Conservation (phyloP, 768 basidiomycete species). For the Fomitopsis serialis region DNA sequence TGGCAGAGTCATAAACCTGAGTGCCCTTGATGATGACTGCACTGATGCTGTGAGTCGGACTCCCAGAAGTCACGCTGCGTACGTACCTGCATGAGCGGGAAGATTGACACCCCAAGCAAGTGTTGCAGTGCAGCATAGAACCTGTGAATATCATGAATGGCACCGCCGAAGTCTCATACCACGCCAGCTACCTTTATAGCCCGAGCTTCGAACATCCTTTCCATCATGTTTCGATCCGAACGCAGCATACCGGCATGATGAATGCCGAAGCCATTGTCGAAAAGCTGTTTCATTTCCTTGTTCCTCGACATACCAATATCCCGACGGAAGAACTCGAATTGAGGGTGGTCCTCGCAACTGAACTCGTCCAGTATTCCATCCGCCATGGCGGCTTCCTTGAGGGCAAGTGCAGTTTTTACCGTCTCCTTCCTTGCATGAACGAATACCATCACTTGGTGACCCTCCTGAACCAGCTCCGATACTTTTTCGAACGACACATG, state of each 20-base stretch:
- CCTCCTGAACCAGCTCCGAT: conserved; percentile 76
- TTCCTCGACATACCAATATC: conserved; percentile 81
- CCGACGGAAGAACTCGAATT: conserved; percentile 69
- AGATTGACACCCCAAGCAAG: conserved; percentile 99
- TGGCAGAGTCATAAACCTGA: conserved; percentile 88
- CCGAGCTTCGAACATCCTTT: conserved; percentile 85
- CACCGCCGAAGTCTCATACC: neutral
- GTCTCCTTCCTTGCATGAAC: conserved; percentile 98
- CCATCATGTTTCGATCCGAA: conserved; percentile 91
- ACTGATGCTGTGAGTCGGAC: conserved; percentile 1
- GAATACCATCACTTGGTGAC: conserved; percentile 99
- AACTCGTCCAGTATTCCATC: conserved; percentile 78
- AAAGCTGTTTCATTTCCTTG: conserved; percentile 94
- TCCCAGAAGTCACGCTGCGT: neutral
- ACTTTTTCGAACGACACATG: conserved; percentile 88
- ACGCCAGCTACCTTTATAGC: conserved; percentile 71
- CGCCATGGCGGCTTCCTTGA: conserved; percentile 68
- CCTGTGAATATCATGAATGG: conserved; percentile 42
- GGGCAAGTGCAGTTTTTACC: conserved; percentile 79
- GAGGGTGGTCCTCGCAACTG: conserved; percentile 75
- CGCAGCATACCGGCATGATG: conserved; percentile 99
- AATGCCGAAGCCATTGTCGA: conserved; percentile 90
- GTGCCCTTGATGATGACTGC: conserved; percentile 95
- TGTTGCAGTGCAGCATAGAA: conserved; percentile 96
- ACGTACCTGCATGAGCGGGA: conserved; percentile 89